Percentiles rank a stretch among this genome's conserved stretches.
phyloP scores from a whole-genome alignment of 257 asterid genomes.

The Avicennia marina region DNA sequence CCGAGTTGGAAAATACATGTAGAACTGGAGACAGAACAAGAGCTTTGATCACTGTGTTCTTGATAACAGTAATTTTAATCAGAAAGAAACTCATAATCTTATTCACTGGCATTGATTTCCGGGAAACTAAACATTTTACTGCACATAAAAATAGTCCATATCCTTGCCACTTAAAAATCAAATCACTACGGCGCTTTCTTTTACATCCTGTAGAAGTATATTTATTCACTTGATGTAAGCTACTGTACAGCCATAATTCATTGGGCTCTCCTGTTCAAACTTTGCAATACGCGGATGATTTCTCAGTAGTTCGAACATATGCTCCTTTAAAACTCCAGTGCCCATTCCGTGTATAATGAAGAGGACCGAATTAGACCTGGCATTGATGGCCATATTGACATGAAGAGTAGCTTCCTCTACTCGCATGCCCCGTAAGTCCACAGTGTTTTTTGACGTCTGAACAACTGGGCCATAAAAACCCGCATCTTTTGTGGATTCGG shows the following conservation, averaged over 20 bases:
- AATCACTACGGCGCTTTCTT: not conserved
- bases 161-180: not conserved
- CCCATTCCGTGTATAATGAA: slow-evolving; percentile 96
- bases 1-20: not conserved
- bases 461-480: slow-evolving; percentile 55
- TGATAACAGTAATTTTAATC: not conserved
- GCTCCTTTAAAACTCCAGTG: slow-evolving; percentile 77
- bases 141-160: not conserved
- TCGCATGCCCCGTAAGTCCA: slow-evolving; percentile 86
- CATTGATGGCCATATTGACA: slow-evolving; percentile 59
- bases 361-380: slow-evolving; percentile 59
- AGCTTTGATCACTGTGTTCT: not conserved
- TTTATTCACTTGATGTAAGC: slow-evolving; percentile 67
- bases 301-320: slow-evolving; percentile 47
- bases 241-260: slow-evolving; percentile 81
- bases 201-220: not conserved
- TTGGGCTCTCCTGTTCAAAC: slow-evolving; percentile 84
- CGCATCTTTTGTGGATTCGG: slow-evolving; percentile 33
- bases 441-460: slow-evolving; percentile 71
- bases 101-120: slow-evolving; percentile 2
- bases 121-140: slow-evolving; percentile 2
- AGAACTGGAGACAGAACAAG: not conserved
- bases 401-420: slow-evolving; percentile 68
- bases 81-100: not conserved
- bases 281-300: slow-evolving; percentile 65